Base-by-base conservation (phyloP, 2,329 filamentous ascomycete genomes). In the Nothophaeocryptopus gaeumannii region DNA sequence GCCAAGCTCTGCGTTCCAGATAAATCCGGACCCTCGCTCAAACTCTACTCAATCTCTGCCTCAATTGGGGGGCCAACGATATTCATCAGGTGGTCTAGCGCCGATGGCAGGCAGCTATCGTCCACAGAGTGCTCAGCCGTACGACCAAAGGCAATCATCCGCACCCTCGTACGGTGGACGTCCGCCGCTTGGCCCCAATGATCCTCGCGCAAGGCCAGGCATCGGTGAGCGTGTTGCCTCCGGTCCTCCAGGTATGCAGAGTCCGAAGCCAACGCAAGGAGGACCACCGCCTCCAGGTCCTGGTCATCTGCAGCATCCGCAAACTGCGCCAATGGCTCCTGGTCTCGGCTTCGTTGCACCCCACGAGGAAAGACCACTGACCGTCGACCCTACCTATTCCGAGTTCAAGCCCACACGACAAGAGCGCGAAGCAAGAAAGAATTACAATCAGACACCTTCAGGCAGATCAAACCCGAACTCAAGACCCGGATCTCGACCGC, bases 1-100 rank as follows among this genome's bases (percentile, higher is more conserved):
- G 70, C 62, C 74, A 36, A 71, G 67, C 11, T 74, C 74, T 12
- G 76, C 78, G 5, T 80, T 80, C 66, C 75, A 74, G 39, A 70
- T 80, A 53, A 73, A 74, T 53, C 73, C 76, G 5, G 69, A 74
- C 30, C 54, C 72, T 4, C 66, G 66, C 11, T 56, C 63, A 9
- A 57, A 50, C 29, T 65, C 66, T 11, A 33, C 39, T 8, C 39
- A 49, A 26, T 32, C 33, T 31, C 12, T 38, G 11, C 39, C 47
- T n/a, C 14, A n/a, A 14, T 14, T 14, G 14, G 15, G 33, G 26
- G 41, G 40, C 43, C 45, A 46, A 12, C 48, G 58, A 13, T 59
- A 60, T 39, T 39, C 52, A 11, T 35, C 46, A 10, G 45, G 40
- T 11, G 52, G 55, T 2, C 44, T 54, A 14, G 50, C 50, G 16